These are phyloP conservation scores for Tylopilus sp. DNA, from an alignment of 768 basidiomycete genomes.

Conservation along the genomic window DNA sequence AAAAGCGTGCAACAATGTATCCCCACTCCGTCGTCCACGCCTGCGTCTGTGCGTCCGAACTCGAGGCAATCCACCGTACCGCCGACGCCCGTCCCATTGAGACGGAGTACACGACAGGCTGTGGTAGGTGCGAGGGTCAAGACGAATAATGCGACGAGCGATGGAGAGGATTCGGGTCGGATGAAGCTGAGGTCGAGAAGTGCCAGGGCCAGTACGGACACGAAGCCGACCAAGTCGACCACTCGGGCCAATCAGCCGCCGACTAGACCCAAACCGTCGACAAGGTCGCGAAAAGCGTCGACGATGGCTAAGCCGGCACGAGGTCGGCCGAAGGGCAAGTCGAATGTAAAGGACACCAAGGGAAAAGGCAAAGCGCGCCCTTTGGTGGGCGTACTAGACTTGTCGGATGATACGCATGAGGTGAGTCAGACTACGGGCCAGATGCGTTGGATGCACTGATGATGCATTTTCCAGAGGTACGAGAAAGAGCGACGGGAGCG, in stretches of 20 bases:
- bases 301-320: conserved; percentile 10
- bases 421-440: conserved; percentile 7
- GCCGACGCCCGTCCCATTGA: conserved; percentile 16
- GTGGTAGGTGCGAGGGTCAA: conserved; percentile 15
- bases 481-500: conserved; percentile 48
- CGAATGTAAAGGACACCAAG: conserved; percentile 15
- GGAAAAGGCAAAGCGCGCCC: conserved; percentile 26
- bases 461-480: conserved; percentile 31
- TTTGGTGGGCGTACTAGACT: conserved; percentile 22
- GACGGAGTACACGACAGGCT: conserved; percentile 28
- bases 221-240: conserved; percentile 1
- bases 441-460: background rate
- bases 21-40: conserved; percentile 27
- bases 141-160: conserved; percentile 1
- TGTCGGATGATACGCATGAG: conserved; percentile 33
- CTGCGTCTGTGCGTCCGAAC: conserved; percentile 1
- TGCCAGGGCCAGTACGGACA: conserved; percentile 4
- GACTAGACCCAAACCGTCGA: conserved; percentile 9
- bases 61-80: conserved; percentile 13
- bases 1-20: conserved; percentile 20
- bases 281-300: conserved; percentile 5
- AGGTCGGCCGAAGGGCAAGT: conserved; percentile 20
- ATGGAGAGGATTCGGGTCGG: conserved; percentile 6
- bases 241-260: conserved; percentile 10
- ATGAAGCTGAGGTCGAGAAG: conserved; percentile 22